A percentile compares a stretch with the other conserved stretches of the same genome.
Conservation (phyloP, 2,329 filamentous ascomycete species). For the Aspergillus nomiae region DNA sequence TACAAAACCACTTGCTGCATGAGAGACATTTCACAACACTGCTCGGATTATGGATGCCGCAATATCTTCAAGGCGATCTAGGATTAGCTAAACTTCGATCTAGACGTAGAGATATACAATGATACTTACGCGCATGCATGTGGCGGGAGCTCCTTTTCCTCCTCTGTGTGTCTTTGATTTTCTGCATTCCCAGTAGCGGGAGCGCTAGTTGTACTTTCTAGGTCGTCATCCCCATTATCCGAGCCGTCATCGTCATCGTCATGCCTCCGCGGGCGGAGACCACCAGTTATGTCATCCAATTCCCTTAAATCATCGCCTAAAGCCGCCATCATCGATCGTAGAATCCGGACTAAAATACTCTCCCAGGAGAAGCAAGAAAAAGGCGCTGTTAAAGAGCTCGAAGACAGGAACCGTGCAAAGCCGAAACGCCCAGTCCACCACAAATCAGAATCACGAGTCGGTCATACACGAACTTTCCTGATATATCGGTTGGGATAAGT, state of each 20-base stretch:
- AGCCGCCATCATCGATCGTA: constrained; percentile 80
- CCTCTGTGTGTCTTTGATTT: constrained; percentile 61
- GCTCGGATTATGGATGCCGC: constrained; percentile 92
- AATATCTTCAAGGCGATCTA: constrained; percentile 65
- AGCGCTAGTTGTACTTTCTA: constrained; percentile 75
- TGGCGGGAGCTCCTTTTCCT: constrained; percentile 86
- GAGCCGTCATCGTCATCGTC: constrained; percentile 90
- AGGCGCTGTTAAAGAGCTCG: not conserved
- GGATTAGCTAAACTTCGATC: constrained; percentile 13
- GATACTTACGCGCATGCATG: constrained; percentile 90
- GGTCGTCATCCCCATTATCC: constrained; percentile 80
- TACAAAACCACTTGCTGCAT: constrained; percentile 99
- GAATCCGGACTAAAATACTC: constrained; percentile 81
- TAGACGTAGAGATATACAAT: constrained; percentile 14
- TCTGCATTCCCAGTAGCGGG: constrained; percentile 75
- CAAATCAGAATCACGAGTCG: constrained; percentile 8
- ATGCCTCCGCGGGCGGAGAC: constrained; percentile 66
- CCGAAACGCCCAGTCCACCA: constrained; percentile 7
- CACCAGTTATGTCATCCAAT: constrained; percentile 67
- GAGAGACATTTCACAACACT: constrained; percentile 95
- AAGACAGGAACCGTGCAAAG: not conserved
- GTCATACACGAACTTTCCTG: constrained; percentile 5
- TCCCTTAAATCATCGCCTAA: constrained; percentile 73
- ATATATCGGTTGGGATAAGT: not conserved
- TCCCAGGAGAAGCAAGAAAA: constrained; percentile 75